Base-by-base conservation (phyloP, 2,329 filamentous ascomycete species). In the Phaeomoniella chlamydospora region DNA sequence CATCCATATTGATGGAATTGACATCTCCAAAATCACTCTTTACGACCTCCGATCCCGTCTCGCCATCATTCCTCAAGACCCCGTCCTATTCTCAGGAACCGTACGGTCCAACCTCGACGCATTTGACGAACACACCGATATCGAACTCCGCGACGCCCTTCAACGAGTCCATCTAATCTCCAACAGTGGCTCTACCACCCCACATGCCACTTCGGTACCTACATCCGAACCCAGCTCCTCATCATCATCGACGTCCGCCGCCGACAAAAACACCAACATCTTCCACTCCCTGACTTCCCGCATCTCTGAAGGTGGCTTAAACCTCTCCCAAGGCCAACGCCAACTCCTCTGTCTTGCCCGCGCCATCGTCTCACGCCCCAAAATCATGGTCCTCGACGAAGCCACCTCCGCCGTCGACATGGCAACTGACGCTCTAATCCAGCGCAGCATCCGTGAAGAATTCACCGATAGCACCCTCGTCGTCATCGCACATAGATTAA, bases 61-160 rank as follows among this genome's bases (percentile, higher is more conserved):
- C 1, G 79, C 80, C 26, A 87, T 90, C 45, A 88, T 90, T 37
- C 82, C 83, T 1, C 80, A 86, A 57, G 82, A 88, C 45, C 82
- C 83, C 0, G 80, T 87, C 1, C 66, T 90, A 4, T 88, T 90
- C 58, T 82, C 77, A 1, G 83, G 84, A 15, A 86, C 81, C 0
- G 63, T 90, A 14, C 69, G 82, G 30, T 74, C 68, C 31, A 88
- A 88, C 48, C 66, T 90, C 3, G 83, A 90, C 49, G 77, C 82
- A 0, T 86, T 87, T 46, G 65, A 78, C 37, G 65, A 80, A 40
- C 73, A 83, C 49, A 69, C 64, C 2, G 81, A 88, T 43, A 63
- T 60, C 1, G 77, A 81, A 47, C 70, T 90, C 3, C 67, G 68
- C 26, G 78, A 84, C 45, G 79, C 75, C 0, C 64, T 90, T 1